A percentile compares a stretch with the other conserved stretches of the same genome.
phyloP scores from a whole-genome alignment of 768 basidiomycete genomes.

The Pulveroboletus ravenelii region DNA sequence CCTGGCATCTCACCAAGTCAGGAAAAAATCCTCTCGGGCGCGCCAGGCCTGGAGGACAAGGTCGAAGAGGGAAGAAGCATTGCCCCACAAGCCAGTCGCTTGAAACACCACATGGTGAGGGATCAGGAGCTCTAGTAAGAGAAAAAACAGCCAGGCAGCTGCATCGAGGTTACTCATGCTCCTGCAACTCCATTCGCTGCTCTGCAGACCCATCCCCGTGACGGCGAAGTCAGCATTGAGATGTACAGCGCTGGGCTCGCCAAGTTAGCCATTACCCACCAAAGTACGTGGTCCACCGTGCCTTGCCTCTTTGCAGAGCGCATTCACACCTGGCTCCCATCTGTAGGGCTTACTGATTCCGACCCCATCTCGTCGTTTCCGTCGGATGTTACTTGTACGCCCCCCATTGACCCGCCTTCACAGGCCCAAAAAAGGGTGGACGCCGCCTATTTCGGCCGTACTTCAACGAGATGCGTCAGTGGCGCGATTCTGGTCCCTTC shows the following conservation, averaged over 20 bases:
- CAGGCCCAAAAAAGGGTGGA: slow-evolving; percentile 35
- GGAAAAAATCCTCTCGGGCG: slow-evolving; percentile 8
- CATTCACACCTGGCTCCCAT: background rate
- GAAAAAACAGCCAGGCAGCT: no score
- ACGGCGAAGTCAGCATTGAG: slow-evolving; percentile 65
- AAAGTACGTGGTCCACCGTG: slow-evolving; percentile 82
- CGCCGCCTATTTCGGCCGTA: slow-evolving; percentile 79
- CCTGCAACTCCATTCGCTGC: no score
- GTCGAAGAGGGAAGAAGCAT: slow-evolving; percentile 69
- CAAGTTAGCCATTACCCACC: slow-evolving; percentile 39
- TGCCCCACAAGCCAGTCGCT: no score
- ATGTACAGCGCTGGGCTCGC: slow-evolving; percentile 76
- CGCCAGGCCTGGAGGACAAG: slow-evolving; percentile 35
- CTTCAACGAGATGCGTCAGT: no score
- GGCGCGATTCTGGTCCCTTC: no score
- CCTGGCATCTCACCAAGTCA: slow-evolving; percentile 20
- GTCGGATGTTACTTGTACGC: no score
- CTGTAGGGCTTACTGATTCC: background rate
- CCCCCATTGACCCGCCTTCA: background rate
- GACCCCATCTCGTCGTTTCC: background rate
- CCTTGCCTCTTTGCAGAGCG: slow-evolving; percentile 97
- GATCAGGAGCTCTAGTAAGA: slow-evolving; percentile 66
- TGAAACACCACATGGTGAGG: slow-evolving; percentile 88
- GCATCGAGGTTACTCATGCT: no score
- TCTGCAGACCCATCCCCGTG: slow-evolving; percentile 67